These are phyloP conservation scores for Ophiostoma sp. DNA, from an alignment of 2,329 filamentous ascomycete species.

Conservation along the genomic window DNA sequence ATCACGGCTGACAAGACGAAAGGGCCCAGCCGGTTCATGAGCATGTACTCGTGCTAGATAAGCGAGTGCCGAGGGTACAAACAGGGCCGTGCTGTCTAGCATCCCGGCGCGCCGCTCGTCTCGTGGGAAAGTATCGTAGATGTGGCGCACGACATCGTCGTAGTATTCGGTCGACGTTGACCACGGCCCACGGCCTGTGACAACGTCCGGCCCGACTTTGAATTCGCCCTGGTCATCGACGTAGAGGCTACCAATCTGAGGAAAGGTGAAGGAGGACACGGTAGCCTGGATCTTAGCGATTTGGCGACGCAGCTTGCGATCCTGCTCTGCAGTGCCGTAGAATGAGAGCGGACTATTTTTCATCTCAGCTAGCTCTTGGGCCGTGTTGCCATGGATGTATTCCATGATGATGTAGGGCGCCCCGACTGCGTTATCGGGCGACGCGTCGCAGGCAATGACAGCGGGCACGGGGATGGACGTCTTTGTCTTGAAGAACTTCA, in stretches of 20 bases:
- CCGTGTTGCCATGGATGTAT: background rate
- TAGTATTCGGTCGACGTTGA: background rate
- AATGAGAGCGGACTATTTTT: background rate
- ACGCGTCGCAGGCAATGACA: background rate
- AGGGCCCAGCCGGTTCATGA: background rate
- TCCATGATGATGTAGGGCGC: constrained; percentile 1
- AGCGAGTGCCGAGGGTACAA: background rate
- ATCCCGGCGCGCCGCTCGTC: background rate
- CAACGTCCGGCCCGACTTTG: background rate
- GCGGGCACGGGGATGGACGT: background rate
- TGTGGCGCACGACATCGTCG: background rate
- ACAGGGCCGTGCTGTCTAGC: background rate
- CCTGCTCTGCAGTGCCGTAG: background rate
- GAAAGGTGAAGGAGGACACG: background rate
- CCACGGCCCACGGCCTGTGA: background rate
- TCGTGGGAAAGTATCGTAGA: background rate
- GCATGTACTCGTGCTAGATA: background rate
- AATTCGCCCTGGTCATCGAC: background rate
- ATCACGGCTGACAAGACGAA: background rate
- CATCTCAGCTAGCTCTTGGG: background rate
- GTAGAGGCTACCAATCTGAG: background rate
- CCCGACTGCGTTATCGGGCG: background rate
- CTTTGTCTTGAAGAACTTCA: background rate
- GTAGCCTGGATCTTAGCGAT: background rate
- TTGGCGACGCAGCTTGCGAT: background rate